phyloP scores from a whole-genome alignment of 257 asterid species.

The Solanum ossicruentum region DNA sequence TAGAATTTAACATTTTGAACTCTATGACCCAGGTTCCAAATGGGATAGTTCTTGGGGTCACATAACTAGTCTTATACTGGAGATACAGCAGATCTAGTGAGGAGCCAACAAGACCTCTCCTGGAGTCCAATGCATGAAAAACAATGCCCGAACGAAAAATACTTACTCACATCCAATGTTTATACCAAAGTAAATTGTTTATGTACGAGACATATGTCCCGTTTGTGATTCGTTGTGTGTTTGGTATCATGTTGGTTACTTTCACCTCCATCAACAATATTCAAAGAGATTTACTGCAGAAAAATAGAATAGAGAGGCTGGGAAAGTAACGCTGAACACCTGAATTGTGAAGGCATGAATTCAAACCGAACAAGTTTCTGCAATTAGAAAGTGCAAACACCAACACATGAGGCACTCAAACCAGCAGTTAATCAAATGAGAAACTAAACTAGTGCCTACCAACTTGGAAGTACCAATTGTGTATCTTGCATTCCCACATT shows the following conservation, averaged over 20 bases:
- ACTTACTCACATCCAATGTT: background rate
- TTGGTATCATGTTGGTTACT: background rate
- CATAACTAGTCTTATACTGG: background rate
- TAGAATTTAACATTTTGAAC: background rate
- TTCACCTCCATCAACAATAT: background rate
- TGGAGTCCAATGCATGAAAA: conserved; percentile 6
- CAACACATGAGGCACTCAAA: background rate
- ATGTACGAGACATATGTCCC: background rate
- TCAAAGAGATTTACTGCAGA: background rate
- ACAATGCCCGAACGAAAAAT: conserved; percentile 35
- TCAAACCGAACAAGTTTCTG: background rate
- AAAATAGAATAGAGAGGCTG: background rate
- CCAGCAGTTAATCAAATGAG: background rate
- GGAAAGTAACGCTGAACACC: background rate
- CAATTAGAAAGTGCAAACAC: background rate
- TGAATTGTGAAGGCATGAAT: background rate
- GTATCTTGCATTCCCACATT: background rate
- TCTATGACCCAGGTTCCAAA: background rate
- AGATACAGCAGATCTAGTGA: background rate
- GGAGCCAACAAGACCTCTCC: background rate
- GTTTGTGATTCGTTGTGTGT: background rate
- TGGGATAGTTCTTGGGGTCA: background rate
- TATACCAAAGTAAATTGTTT: background rate
- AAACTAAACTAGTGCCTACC: background rate
- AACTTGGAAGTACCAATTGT: background rate